Base-by-base conservation (phyloP, 2,329 filamentous ascomycete species). In the Paradendryphiella salina region DNA sequence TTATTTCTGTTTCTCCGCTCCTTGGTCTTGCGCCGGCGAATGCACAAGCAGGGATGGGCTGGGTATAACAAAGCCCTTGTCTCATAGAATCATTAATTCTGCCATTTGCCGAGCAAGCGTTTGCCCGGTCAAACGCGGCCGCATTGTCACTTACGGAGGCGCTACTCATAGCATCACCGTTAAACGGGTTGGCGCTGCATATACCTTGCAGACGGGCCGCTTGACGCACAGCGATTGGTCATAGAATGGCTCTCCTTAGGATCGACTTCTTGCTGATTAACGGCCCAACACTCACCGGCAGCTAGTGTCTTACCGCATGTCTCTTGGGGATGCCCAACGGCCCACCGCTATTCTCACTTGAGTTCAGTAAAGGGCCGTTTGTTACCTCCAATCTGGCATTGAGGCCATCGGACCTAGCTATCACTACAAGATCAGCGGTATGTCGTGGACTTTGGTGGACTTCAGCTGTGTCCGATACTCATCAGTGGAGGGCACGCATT, bases 401-500 rank as follows among this genome's bases (percentile, higher is more conserved):
- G 18, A 17, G 14, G 37, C 36, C 35, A 42, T 34, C 21, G 26
- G 34, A 9, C 38, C 32, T 15, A 33, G 37, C 20, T 26, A 20
- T 29, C 33, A 44, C 21, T 20, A 49, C 45, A 26, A n/a, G 33
- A 31, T 26, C 45, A 40, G 46, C 58, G 63, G 48, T 53, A 70
- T 69, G 67, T 64, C 66, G 59, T 62, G 57, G 60, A 54, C 49
- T 29, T 51, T 38, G 34, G 64, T 70, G 15, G 60, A 70, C 48
- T 65, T 69, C 39, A 57, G 52, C 46, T 46, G 57, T 40, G 64
- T 71, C 26, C 56, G 64, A 29, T 70, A 66, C 53, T 69, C 66
- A 8, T 55, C 59, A 13, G 50, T 70, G 9, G 66, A 71, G 46
- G 56, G 58, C 28, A 65, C 61, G 13, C 63, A 71, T 47, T 71